These are phyloP conservation scores for Trypanosomatidae sp. DNA, from an alignment of 208 protist genomes.

Conservation along the genomic window DNA sequence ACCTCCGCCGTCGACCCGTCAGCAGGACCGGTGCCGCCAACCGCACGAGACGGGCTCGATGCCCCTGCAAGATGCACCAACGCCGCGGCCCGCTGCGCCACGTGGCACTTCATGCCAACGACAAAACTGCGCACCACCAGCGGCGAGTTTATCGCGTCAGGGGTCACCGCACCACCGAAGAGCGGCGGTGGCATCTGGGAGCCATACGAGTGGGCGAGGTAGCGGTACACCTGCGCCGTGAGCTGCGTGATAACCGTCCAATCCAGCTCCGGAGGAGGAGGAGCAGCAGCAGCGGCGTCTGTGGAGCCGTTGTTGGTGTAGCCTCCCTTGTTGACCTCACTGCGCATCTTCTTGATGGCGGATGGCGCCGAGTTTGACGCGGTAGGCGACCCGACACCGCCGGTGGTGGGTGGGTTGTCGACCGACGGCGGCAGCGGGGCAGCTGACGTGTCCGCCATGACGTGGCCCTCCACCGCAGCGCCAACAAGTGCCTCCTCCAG, in stretches of 20 bases:
- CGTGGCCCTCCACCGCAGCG: slow-evolving; percentile 18
- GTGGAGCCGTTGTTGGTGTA: too few species aligned
- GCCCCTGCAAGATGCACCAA: slow-evolving; percentile 24
- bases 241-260: slow-evolving; percentile 62
- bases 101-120: slow-evolving; percentile 41
- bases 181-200: slow-evolving; percentile 84
- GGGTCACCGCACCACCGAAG: slow-evolving; percentile 28
- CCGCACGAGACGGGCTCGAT: slow-evolving; percentile 6
- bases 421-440: slow-evolving; percentile 1
- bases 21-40: too few species aligned
- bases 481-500: slow-evolving; percentile 40
- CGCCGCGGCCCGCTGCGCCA: slow-evolving; percentile 35
- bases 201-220: slow-evolving; percentile 67
- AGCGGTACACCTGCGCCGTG: slow-evolving; percentile 83
- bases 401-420: slow-evolving; percentile 10
- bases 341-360: neutral
- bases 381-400: neutral
- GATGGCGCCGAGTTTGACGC: neutral
- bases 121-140: slow-evolving; percentile 34
- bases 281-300: too few species aligned
- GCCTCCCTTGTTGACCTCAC: too few species aligned
- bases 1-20: too few species aligned
- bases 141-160: slow-evolving; percentile 6
- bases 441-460: neutral
- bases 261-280: slow-evolving; percentile 22